Percentiles rank a stretch among this genome's conserved stretches.
Conservation (phyloP, 1,284 basidiomycete species). For the Singerocomus inundabilis region DNA sequence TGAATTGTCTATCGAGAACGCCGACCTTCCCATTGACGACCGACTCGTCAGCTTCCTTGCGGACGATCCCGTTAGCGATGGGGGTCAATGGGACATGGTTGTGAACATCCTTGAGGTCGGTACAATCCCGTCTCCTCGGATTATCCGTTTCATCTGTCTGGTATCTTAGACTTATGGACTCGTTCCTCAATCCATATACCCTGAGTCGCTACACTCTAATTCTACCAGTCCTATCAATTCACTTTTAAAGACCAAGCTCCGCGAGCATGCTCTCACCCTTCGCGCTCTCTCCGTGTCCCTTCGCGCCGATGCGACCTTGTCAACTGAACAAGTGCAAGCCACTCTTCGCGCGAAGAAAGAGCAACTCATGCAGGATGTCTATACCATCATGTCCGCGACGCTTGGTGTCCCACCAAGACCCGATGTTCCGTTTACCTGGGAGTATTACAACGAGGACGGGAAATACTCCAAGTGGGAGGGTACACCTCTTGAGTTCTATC, state of each 20-base stretch:
- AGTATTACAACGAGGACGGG: constrained; percentile 81
- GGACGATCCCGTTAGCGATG: constrained; percentile 81
- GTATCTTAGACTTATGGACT: constrained; percentile 69
- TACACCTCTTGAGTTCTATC: constrained; percentile 80
- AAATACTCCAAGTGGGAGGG: constrained; percentile 78
- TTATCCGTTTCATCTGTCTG: neutral
- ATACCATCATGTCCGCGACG: constrained; percentile 82
- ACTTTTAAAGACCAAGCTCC: constrained; percentile 85
- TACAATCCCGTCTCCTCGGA: neutral
- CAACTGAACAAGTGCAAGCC: constrained; percentile 44
- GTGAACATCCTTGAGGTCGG: constrained; percentile 77
- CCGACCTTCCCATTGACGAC: constrained; percentile 79
- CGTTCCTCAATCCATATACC: constrained; percentile 79
- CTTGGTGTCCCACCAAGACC: constrained; percentile 82
- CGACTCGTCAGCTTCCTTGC: constrained; percentile 80
- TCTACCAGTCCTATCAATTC: constrained; percentile 72
- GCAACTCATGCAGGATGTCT: constrained; percentile 80
- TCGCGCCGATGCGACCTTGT: constrained; percentile 41
- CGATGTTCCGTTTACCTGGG: constrained; percentile 77
- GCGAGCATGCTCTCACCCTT: constrained; percentile 86
- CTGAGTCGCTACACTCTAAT: constrained; percentile 84
- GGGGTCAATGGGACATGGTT: constrained; percentile 95
- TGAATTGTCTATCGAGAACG: constrained; percentile 82
- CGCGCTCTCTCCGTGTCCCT: constrained; percentile 60
- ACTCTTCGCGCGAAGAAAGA: constrained; percentile 79